Conservation (phyloP, 768 basidiomycete species). For the Pleurotus giganteus region DNA sequence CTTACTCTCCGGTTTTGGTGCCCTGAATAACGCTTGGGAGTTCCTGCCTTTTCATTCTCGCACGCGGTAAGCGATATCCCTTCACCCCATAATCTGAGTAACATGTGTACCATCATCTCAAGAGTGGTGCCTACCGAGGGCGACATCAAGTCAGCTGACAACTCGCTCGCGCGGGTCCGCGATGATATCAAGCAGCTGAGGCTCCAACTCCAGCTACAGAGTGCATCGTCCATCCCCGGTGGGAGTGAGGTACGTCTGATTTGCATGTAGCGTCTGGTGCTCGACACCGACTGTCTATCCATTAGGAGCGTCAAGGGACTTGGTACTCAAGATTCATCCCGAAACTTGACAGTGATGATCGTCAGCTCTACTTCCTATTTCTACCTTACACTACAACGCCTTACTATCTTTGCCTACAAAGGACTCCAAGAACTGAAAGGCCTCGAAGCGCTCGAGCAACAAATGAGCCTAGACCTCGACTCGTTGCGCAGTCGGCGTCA, state of each 20-base stretch:
- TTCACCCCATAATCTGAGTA: neutral
- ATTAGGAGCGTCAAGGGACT: conserved; percentile 19
- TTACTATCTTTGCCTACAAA: conserved; percentile 16
- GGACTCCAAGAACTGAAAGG: conserved; percentile 60
- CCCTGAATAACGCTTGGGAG: conserved; percentile 64
- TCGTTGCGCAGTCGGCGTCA: conserved; percentile 47
- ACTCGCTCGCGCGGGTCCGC: conserved; percentile 57
- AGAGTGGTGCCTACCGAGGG: conserved; percentile 44
- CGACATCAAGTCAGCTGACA: conserved; percentile 54
- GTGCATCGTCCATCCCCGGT: conserved; percentile 8
- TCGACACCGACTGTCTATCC: neutral
- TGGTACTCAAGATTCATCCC: conserved; percentile 54
- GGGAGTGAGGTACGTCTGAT: conserved; percentile 23
- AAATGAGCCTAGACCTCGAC: conserved; percentile 61
- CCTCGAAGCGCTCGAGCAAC: conserved; percentile 62
- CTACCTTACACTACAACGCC: neutral
- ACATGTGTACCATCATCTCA: neutral
- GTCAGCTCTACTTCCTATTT: conserved; percentile 20
- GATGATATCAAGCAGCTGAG: conserved; percentile 48
- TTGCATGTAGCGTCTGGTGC: conserved; percentile 13
- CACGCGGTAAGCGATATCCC: conserved; percentile 17
- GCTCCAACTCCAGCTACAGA: conserved; percentile 28
- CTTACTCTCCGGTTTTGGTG: conserved; percentile 75
- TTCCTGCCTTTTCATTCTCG: conserved; percentile 45
- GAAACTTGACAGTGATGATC: conserved; percentile 47